Evolutionary conservation across 2,329 filamentous ascomycete species (phyloP).

Genomic region (Trichoderma lentiforme): DNA sequence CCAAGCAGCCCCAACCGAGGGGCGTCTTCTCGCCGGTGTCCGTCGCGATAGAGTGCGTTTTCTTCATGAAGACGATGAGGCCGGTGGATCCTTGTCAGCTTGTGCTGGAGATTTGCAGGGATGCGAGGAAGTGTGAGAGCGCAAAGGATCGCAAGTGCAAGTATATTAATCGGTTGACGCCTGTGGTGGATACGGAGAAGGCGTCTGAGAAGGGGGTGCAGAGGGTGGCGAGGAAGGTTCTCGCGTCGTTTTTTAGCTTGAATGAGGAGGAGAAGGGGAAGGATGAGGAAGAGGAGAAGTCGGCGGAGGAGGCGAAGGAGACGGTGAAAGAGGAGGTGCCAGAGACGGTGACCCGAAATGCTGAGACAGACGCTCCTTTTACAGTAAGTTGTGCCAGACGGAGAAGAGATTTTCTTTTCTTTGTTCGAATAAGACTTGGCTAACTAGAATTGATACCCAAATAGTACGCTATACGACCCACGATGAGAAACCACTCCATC

Average conservation of each 20-base stretch:
- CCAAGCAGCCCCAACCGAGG: constrained; percentile 39
- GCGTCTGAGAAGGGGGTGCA: constrained; percentile 67
- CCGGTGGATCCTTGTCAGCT: constrained; percentile 57
- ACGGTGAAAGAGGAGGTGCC: neutral
- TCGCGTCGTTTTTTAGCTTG: constrained; percentile 60
- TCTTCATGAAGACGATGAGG: constrained; percentile 57
- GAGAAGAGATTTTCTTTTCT: neutral
- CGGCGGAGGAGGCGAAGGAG: constrained; percentile 26
- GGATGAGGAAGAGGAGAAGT: constrained; percentile 45
- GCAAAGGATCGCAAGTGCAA: constrained; percentile 45
- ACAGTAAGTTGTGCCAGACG: constrained; percentile 39
- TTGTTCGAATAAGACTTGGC: neutral
- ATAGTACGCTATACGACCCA: constrained; percentile 82
- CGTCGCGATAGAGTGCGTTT: constrained; percentile 58
- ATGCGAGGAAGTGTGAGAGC: constrained; percentile 45
- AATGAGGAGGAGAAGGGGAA: constrained; percentile 26
- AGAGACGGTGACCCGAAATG: constrained; percentile 12
- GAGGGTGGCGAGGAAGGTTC: constrained; percentile 59
- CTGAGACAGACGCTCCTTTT: constrained; percentile 25
- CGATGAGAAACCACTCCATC: constrained; percentile 67
- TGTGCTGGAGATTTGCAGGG: constrained; percentile 52
- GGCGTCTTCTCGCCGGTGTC: constrained; percentile 52
- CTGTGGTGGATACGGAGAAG: constrained; percentile 54
- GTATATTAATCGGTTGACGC: constrained; percentile 59
- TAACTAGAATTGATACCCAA: neutral